These are phyloP conservation scores for Sphagnum fallax DNA, from an alignment of 228 moss, liverwort and hornwort species.

Conservation along the genomic window DNA sequence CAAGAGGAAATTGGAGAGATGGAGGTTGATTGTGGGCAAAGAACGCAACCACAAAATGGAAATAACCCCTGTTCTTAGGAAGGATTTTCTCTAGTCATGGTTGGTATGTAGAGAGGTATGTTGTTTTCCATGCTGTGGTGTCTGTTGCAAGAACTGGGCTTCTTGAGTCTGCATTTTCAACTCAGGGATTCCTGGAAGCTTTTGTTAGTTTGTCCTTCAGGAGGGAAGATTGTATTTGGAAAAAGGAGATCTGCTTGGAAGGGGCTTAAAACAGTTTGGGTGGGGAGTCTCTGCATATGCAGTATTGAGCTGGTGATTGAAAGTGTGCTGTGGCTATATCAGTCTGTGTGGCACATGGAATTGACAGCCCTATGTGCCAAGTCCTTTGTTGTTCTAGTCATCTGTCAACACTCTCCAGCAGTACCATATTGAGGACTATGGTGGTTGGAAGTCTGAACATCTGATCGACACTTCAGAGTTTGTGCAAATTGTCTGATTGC, in stretches of 20 bases:
- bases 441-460: background rate
- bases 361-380: constrained; percentile 58
- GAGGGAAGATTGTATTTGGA: constrained; percentile 12
- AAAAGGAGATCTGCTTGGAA: constrained; percentile 18
- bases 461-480: background rate
- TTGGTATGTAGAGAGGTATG: background rate
- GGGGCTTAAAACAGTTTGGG: constrained; percentile 13
- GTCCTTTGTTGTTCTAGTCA: constrained; percentile 13
- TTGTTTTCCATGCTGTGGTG: background rate
- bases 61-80: too few species aligned
- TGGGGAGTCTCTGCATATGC: constrained; percentile 39
- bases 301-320: constrained; percentile 52
- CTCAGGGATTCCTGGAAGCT: background rate
- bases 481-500: constrained; percentile 8
- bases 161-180: background rate
- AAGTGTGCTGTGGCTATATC: constrained; percentile 38
- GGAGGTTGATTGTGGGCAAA: too few species aligned
- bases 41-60: too few species aligned
- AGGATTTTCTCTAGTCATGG: too few species aligned
- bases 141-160: background rate
- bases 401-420: background rate
- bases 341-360: constrained; percentile 39
- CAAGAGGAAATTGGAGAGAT: too few species aligned
- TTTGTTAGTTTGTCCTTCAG: constrained; percentile 4
- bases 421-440: background rate